Base-by-base conservation (phyloP, 1,284 basidiomycete genomes). In the Cryptococcus sp. region DNA sequence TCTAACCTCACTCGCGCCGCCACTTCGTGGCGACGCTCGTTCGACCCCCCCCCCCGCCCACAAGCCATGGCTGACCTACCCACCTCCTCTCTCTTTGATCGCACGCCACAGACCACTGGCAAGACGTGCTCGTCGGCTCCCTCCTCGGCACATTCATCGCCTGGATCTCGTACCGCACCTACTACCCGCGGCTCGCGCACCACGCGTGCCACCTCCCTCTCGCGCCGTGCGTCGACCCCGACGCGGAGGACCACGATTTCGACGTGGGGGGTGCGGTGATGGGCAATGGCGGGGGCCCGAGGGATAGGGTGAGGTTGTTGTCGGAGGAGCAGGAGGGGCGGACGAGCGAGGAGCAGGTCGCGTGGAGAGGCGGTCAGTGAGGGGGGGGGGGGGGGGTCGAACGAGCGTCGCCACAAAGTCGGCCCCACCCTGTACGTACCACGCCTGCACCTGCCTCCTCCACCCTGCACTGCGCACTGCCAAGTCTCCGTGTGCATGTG, bases 51-150 rank as follows among this genome's bases (percentile, higher is more conserved):
- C n/a, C n/a, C n/a, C n/a, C n/a, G n/a, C n/a, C n/a, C 18, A 3
- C 20, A 20, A 11, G 38, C 28, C 2, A 35, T 18, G 13, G n/a
- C 53, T 46, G 35, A 42, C 21, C 38, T n/a, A 35, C 44, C 57
- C 13, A 56, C 16, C 24, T 21, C 36, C 49, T 42, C n/a, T n/a
- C n/a, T n/a, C n/a, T n/a, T n/a, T n/a, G n/a, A n/a, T n/a, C n/a
- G n/a, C n/a, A n/a, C n/a, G n/a, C n/a, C 50, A 37, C 62, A 89
- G 88, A 91, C 73, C 88, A 91, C 72, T 92, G 89, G 87, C 85
- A 90, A 43, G 91, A 97, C 67, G 87, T 96, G 43, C 74, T 92
- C 6, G 83, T 89, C 2, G 93, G 94, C 18, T 84, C 85, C 3
- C 53, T 87, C 36, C 79, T 96, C 12, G 94, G 93, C 13, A 78